phyloP scores from a whole-genome alignment of 495 filamentous ascomycete genomes.

The Physcia stellaris region DNA sequence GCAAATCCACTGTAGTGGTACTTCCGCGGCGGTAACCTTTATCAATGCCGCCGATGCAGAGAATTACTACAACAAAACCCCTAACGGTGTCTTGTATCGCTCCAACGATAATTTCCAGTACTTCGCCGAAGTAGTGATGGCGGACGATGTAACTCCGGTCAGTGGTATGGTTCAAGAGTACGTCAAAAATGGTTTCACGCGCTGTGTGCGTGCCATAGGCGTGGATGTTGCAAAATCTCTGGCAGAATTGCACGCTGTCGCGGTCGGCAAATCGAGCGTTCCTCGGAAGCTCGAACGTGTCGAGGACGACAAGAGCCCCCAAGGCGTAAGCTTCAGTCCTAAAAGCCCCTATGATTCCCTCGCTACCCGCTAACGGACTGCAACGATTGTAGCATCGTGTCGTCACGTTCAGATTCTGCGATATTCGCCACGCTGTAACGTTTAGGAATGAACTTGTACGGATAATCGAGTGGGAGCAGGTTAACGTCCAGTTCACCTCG shows the following conservation, averaged over 20 bases:
- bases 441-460: constrained; percentile 25
- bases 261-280: constrained; percentile 19
- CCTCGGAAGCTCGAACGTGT: constrained; percentile 27
- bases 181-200: constrained; percentile 23
- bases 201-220: constrained; percentile 27
- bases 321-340: background rate
- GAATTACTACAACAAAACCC: constrained; percentile 27
- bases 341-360: no score
- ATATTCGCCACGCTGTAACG: constrained; percentile 26
- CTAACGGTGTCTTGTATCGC: constrained; percentile 29
- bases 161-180: constrained; percentile 23
- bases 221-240: constrained; percentile 23
- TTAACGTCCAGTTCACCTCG: constrained; percentile 23
- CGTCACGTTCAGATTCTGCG: constrained; percentile 29
- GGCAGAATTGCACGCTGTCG: constrained; percentile 19
- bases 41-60: constrained; percentile 23
- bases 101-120: constrained; percentile 12
- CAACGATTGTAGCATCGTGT: constrained; percentile 18
- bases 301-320: background rate
- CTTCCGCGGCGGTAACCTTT: constrained; percentile 27
- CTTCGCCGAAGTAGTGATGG: constrained; percentile 23
- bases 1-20: constrained; percentile 12
- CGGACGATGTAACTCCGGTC: constrained; percentile 23
- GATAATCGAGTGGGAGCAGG: constrained; percentile 29
- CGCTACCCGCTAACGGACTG: background rate